Conservation (phyloP, 2,329 filamentous ascomycete genomes). For the Pseudogymnoascus sp. region DNA sequence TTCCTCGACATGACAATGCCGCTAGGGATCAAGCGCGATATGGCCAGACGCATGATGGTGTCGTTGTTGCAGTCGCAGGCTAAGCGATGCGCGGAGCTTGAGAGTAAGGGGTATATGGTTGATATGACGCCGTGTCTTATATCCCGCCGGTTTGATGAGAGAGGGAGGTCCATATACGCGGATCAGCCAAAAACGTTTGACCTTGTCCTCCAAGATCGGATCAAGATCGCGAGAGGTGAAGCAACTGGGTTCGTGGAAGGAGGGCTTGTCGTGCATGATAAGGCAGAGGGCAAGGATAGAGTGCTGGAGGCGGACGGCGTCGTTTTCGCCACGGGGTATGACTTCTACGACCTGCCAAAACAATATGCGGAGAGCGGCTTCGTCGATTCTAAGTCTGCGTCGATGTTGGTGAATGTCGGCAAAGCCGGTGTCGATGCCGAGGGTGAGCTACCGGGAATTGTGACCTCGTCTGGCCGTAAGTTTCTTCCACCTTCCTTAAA, state of each 20-base stretch:
- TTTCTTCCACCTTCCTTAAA: too few species aligned
- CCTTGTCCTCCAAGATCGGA: not conserved
- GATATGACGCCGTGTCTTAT: too few species aligned
- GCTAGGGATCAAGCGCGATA: not conserved
- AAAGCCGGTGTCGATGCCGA: not conserved
- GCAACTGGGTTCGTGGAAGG: not conserved
- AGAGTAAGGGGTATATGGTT: too few species aligned
- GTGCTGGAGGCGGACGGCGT: not conserved
- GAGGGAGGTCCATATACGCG: not conserved
- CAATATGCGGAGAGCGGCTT: constrained; percentile 2
- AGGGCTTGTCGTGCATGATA: not conserved
- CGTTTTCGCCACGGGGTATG: not conserved
- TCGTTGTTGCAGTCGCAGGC: not conserved
- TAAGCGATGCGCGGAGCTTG: not conserved
- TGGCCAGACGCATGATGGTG: not conserved
- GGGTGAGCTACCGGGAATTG: not conserved
- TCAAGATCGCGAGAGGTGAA: constrained; percentile 3
- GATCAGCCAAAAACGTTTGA: constrained; percentile 5
- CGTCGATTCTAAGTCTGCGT: not conserved
- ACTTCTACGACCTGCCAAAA: not conserved
- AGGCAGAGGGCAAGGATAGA: not conserved
- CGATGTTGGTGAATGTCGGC: not conserved
- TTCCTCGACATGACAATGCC: not conserved
- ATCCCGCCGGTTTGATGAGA: not conserved
- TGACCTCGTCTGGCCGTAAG: not conserved